Evolutionary conservation across 495 filamentous ascomycete genomes (phyloP), one percentile per base, ranked within the genome.

Genomic region (Astrocystis sublimbata): DNA sequence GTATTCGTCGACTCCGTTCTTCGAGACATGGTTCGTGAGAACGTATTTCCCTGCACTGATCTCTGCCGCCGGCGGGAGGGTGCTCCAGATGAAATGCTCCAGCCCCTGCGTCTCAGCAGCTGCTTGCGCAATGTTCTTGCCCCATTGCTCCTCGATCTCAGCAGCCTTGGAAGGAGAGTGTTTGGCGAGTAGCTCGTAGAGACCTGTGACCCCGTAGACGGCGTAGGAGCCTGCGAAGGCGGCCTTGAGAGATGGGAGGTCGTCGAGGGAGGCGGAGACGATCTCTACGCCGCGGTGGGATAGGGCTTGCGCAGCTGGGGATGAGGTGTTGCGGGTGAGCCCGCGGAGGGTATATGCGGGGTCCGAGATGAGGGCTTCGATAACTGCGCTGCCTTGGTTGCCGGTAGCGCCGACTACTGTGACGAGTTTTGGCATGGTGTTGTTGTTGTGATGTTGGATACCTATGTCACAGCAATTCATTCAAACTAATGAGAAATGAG

Each of bases 191-290:
- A 67, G 71, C 58, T 76, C 78, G 68, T 73, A 74, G 70, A 82
- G 85, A 66, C 84, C 82, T 6, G 86, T 88, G 24, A 86, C 75
- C 33, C 67, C 77, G 68, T 80, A 89, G 55, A 88, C 78, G 15
- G 74, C 79, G 73, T 82, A 70, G 1, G 85, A 78, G 36, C 81
- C 83, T 19, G 74, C 69, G 57, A 88, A 68, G 19, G 84, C 86
- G 31, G 70, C 35, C 15, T 68, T 70, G 8, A 88, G 72, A 0
- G 81, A 77, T 7, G 66, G 62, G 6, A 75, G 61, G 60, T 83
- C 76, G 59, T 80, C 73, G 43, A 85, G 63, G 62, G 87, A 79
- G 13, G 80, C 85, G 64, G 75, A 33, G 28, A 77, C 67, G 2
- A 75, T 51, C 62, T 81, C 75, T 26, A 76, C 68, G 26, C 78